Conservation (phyloP, 2,329 filamentous ascomycete species). For the Chrysosporium queenslandicum region DNA sequence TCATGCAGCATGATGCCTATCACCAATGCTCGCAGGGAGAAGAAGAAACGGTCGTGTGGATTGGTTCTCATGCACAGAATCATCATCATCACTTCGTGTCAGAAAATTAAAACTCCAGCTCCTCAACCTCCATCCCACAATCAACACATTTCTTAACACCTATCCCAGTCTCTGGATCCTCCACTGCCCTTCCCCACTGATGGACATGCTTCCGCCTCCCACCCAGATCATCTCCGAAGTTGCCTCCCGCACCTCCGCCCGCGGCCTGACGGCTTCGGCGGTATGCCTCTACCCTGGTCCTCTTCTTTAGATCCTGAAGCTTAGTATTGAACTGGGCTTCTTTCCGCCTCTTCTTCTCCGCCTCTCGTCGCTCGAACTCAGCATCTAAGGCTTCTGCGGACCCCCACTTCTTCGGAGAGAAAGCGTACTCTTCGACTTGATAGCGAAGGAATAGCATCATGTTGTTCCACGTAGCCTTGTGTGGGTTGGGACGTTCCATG, state of each 20-base stretch:
- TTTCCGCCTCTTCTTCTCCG: slow-evolving; percentile 72
- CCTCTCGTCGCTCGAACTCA: slow-evolving; percentile 71
- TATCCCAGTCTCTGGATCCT: slow-evolving; percentile 48
- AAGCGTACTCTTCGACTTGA: slow-evolving; percentile 89
- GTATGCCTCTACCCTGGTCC: slow-evolving; percentile 84
- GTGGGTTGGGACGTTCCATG: slow-evolving; percentile 81
- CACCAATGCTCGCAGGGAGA: background rate
- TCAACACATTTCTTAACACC: slow-evolving; percentile 61
- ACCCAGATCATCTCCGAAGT: slow-evolving; percentile 68
- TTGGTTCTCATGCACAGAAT: background rate
- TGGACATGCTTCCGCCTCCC: slow-evolving; percentile 68
- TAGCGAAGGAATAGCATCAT: slow-evolving; percentile 96
- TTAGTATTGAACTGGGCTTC: slow-evolving; percentile 88
- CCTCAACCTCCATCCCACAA: slow-evolving; percentile 59
- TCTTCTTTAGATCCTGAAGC: slow-evolving; percentile 80
- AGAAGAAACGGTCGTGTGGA: background rate
- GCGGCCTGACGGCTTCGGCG: slow-evolving; percentile 54
- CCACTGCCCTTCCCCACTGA: slow-evolving; percentile 60
- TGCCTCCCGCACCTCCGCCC: slow-evolving; percentile 34
- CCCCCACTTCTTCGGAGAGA: slow-evolving; percentile 77
- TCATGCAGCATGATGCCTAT: no score
- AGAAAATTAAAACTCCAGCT: slow-evolving; percentile 44
- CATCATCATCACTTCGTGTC: background rate
- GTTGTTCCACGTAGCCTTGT: slow-evolving; percentile 92
- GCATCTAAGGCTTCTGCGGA: slow-evolving; percentile 73